Base-by-base conservation (phyloP, 2,329 filamentous ascomycete genomes). In the Ophiostoma himal-ulmi region DNA sequence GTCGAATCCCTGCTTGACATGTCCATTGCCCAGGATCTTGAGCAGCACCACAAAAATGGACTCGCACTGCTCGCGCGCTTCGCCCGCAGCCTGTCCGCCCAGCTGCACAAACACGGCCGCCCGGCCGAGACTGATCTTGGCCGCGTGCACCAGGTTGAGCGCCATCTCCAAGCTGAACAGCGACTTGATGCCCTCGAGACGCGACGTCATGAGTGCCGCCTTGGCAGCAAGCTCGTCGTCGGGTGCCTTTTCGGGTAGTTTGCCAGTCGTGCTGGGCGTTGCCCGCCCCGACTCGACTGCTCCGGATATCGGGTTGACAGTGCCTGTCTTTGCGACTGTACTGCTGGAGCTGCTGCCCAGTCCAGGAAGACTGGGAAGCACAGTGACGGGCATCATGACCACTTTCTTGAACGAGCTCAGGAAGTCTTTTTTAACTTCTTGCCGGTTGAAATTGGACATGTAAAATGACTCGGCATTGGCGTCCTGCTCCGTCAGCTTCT, bases 361-460 rank as follows among this genome's bases (percentile, higher is more conserved):
- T 41, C 85, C 85, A 2, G 90, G 79, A 73, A 90, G 86, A 66
- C 86, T 89, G 1, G 93, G 92, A 4, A 98, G 83, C 10, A 93
- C 94, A 69, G 92, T 96, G 67, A 99, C 94, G 1, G 95, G 95
- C 89, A 97, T 96, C 94, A 99, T 97, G 74, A 99, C 92, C 10
- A 99, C 95, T 79, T 98, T 98, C 77, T 93, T 97, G 83, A 99
- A 99, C 0, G 94, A 97, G 65, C 90, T 95, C 72, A 99, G 78
- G 76, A 99, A 99, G 78, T 99, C 95, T 75, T 93, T 92, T 81
- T 99, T 99, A 73, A 96, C 95, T 0, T 93, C 95, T 78, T 96
- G 93, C 36, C 95, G 87, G 77, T 94, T 97, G 77, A 98, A 88
- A 78, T 93, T 97, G 34, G 91, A 91, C 94, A 98, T 97, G 81